phyloP scores from a whole-genome alignment of 805 yeast species.

The Starmerella stigmatis region DNA sequence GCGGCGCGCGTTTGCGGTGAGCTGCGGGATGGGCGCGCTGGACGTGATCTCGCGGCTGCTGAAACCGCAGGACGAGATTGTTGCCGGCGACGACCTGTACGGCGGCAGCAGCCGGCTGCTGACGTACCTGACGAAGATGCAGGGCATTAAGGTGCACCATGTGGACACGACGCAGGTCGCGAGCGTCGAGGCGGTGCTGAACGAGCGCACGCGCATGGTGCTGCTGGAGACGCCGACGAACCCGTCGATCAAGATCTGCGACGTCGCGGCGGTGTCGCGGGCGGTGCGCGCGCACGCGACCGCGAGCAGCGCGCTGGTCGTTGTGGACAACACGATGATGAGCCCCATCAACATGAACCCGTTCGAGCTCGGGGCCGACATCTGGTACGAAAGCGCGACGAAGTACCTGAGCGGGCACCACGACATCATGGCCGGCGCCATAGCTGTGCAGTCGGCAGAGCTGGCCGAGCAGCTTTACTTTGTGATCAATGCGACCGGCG shows the following conservation, averaged over 20 bases:
- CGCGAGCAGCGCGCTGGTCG: conserved; percentile 49
- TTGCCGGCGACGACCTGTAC: conserved; percentile 89
- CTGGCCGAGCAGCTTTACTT: conserved; percentile 62
- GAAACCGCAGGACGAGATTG: conserved; percentile 74
- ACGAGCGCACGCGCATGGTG: conserved; percentile 56
- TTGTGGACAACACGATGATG: conserved; percentile 96
- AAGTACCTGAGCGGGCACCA: conserved; percentile 91
- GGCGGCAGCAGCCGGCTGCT: conserved; percentile 88
- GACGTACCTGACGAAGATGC: conserved; percentile 55
- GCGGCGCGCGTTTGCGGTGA: conserved; percentile 65
- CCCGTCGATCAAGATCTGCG: conserved; percentile 81
- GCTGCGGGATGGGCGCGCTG: conserved; percentile 86
- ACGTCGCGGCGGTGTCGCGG: conserved; percentile 55
- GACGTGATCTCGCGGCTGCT: conserved; percentile 73
- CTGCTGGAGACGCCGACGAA: conserved; percentile 88
- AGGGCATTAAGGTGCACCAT: conserved; percentile 58
- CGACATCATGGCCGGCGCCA: conserved; percentile 90
- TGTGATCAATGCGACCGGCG: conserved; percentile 80
- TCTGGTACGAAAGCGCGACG: conserved; percentile 89
- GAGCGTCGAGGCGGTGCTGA: conserved; percentile 47
- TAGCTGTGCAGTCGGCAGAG: conserved; percentile 55
- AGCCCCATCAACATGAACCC: conserved; percentile 81
- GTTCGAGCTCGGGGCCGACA: conserved; percentile 74
- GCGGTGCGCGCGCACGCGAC: conserved; percentile 51
- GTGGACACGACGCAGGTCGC: conserved; percentile 70